Base-by-base conservation (phyloP, 108 stramenopile genomes). In the Nannochloropsis salina region DNA sequence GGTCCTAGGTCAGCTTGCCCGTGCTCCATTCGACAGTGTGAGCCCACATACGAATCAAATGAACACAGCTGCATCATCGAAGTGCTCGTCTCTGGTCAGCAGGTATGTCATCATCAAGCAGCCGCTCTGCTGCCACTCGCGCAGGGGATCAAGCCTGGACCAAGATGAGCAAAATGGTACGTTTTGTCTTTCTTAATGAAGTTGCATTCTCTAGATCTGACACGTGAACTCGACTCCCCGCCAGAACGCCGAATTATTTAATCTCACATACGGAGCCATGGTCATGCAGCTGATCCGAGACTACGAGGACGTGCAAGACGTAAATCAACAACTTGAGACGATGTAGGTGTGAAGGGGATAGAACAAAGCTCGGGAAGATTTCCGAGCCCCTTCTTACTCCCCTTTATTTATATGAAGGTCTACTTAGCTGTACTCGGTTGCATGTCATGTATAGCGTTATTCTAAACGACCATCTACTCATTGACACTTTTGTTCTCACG, bases 211-310 rank as follows among this genome's bases (percentile, higher is more conserved):
- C 11, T 83, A 10, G 43, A 83, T 9, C 8, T n/a, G 6, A 10
- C 43, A n/a, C 41, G 10, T 61, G 51, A 61, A 61, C 42, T 42
- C 9, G 21, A 12, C 31, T 9, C 41, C 82, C 31, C 81, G 45
- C 2, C 80, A 88, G 82, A 98, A 98, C 88, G 96, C 96, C 44
- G 98, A 98, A 88, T 92, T 98, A 31, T 97, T 98, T 87, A 93
- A 96, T 42, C 86, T 98, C 44, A 98, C 98, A 20, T 98, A 98
- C 90, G 98, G 98, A 43, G 94, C 95, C 18, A 90, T 98, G 86
- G 95, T 98, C 10, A 94, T 93, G 74, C 95, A 97, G 91, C 90
- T 98, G 2, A 87, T 97, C 6, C 92, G 94, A 43, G 96, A 97
- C 87, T 92, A 93, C 82, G 95, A 95, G 89, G 92, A 94, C 61